phyloP scores from a whole-genome alignment of 768 basidiomycete species.

The Gyrodon lividus region DNA sequence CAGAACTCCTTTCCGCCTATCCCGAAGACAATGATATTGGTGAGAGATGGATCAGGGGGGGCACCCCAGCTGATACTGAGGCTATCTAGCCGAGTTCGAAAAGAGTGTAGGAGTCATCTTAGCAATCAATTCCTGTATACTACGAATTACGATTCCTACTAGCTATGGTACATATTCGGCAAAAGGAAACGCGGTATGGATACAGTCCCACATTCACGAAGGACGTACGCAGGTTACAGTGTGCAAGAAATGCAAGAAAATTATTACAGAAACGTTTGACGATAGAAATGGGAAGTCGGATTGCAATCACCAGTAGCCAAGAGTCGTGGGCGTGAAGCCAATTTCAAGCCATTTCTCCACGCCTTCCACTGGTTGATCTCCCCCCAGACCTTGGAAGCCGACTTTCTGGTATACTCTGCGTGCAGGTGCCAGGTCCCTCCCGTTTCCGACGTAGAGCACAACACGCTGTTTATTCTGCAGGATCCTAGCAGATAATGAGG shows the following conservation, averaged over 20 bases:
- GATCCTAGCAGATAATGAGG: slow-evolving; percentile 21
- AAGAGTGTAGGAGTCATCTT: not conserved
- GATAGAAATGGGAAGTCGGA: not conserved
- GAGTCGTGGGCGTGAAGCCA: slow-evolving; percentile 49
- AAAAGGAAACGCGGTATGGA: not conserved
- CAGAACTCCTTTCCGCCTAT: slow-evolving; percentile 41
- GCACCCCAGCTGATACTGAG: not conserved
- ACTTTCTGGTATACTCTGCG: slow-evolving; percentile 59
- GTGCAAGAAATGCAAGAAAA: not conserved
- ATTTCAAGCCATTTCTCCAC: slow-evolving; percentile 60
- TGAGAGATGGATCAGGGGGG: slow-evolving; percentile 33
- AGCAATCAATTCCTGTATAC: not conserved
- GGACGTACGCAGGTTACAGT: not conserved
- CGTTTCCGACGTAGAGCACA: slow-evolving; percentile 64
- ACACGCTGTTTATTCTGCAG: slow-evolving; percentile 45
- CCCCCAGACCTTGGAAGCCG: slow-evolving; percentile 60
- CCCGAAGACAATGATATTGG: slow-evolving; percentile 47
- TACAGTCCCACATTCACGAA: not conserved
- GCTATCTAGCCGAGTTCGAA: too few relatives aligned
- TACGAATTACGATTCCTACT: not conserved
- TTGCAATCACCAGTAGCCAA: slow-evolving; percentile 67
- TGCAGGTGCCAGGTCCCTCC: slow-evolving; percentile 38
- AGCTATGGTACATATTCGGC: not conserved
- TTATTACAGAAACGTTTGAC: too few relatives aligned
- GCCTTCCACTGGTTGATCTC: slow-evolving; percentile 36